phyloP scores from a whole-genome alignment of 305 asterid genomes.

The Fraxinus floribunda region DNA sequence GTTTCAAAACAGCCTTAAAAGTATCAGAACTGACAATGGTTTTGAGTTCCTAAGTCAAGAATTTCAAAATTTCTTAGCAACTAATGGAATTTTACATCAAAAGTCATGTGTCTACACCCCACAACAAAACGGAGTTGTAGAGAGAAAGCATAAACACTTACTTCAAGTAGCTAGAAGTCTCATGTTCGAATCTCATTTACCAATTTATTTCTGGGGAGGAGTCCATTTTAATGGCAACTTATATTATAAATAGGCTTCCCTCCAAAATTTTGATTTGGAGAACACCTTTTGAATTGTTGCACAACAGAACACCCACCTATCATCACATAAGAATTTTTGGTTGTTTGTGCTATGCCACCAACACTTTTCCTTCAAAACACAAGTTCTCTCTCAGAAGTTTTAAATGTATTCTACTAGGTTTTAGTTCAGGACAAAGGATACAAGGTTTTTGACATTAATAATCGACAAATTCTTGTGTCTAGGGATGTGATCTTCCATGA shows the following conservation, averaged over 20 bases:
- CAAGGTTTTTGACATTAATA: too few relatives aligned
- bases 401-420: too few relatives aligned
- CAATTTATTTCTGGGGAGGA: background rate
- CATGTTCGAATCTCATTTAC: background rate
- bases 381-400: background rate
- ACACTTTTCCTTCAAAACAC: background rate
- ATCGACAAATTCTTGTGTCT: too few relatives aligned
- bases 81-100: too few relatives aligned
- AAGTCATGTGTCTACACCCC: background rate
- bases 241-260: background rate
- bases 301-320: background rate
- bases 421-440: too few relatives aligned
- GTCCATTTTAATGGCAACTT: background rate
- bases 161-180: background rate
- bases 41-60: too few relatives aligned
- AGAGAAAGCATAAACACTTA: background rate
- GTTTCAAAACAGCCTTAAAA: too few relatives aligned
- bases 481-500: too few relatives aligned
- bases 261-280: background rate
- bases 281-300: background rate
- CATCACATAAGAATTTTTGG: background rate
- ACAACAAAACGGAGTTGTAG: background rate
- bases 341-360: background rate
- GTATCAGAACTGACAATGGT: too few relatives aligned
- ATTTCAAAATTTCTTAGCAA: too few relatives aligned